A percentile compares a stretch with the other conserved stretches of the same genome.
These are phyloP conservation scores for Plantago major DNA, from an alignment of 257 asterid species.

Conservation along the genomic window DNA sequence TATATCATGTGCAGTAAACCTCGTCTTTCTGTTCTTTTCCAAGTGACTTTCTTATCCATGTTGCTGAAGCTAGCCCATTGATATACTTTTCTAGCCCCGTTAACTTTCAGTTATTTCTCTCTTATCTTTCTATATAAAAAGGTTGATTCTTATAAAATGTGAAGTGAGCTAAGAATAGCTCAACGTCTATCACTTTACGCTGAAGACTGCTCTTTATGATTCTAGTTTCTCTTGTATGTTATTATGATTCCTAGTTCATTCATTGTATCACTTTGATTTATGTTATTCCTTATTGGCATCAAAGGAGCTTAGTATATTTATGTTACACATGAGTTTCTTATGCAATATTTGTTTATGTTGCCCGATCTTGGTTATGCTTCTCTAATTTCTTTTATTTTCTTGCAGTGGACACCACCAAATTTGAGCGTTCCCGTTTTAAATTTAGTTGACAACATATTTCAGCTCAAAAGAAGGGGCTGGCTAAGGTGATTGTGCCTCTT, in stretches of 20 bases:
- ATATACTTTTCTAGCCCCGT: background rate
- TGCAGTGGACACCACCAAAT: conserved; percentile 99
- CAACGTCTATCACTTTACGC: background rate
- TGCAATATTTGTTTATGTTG: conserved; percentile 12
- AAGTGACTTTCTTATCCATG: background rate
- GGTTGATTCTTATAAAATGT: no score
- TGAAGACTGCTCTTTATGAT: background rate
- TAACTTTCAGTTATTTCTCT: background rate
- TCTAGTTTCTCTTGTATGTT: background rate
- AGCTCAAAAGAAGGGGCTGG: conserved; percentile 99
- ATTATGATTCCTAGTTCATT: background rate
- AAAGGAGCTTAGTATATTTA: background rate
- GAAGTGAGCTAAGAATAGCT: background rate
- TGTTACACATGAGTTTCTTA: conserved; percentile 12
- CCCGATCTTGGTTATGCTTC: conserved; percentile 22
- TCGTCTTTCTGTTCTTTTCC: conserved; percentile 7
- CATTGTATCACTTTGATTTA: conserved; percentile 6
- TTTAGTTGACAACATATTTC: conserved; percentile 90
- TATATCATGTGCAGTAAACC: conserved; percentile 10
- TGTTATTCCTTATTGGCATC: conserved; percentile 7
- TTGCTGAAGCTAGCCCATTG: conserved; percentile 1
- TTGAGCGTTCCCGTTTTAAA: conserved; percentile 86
- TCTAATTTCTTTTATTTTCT: conserved; percentile 21
- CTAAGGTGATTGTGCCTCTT: conserved; percentile 56
- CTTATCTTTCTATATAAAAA: no score